Percentiles rank a stretch among this genome's conserved stretches.
These are phyloP conservation scores for Trichoderma arundinaceum DNA, from an alignment of 2,329 filamentous ascomycete species.

Conservation along the genomic window DNA sequence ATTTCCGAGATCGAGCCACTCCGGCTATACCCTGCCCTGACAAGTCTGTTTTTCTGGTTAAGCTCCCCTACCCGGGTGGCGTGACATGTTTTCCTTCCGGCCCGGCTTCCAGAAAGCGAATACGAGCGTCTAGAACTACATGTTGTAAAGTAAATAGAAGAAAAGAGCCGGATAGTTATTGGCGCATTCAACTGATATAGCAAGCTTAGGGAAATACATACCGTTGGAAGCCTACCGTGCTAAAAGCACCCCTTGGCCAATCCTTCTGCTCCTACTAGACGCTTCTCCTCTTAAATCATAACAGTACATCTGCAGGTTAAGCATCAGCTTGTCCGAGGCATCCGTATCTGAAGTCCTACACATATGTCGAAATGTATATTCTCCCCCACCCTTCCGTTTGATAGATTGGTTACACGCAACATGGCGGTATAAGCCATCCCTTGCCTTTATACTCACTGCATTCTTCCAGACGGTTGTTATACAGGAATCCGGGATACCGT, in stretches of 20 bases:
- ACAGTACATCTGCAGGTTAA: neutral
- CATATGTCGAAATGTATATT: too few relatives aligned
- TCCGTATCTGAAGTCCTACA: neutral
- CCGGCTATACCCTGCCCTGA: neutral
- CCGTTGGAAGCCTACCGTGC: too few relatives aligned
- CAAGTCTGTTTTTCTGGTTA: neutral
- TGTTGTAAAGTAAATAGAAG: neutral
- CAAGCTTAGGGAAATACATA: neutral
- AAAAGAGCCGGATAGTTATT: too few relatives aligned
- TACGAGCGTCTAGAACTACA: neutral
- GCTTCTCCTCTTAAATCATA: too few relatives aligned
- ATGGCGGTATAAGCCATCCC: neutral
- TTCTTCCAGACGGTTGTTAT: neutral
- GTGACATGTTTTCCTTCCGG: neutral
- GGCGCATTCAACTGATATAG: too few relatives aligned
- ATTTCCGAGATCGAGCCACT: constrained; percentile 18
- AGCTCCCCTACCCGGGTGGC: neutral
- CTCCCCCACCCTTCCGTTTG: too few relatives aligned
- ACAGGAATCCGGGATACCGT: neutral
- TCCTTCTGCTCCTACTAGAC: too few relatives aligned
- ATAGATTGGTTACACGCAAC: neutral
- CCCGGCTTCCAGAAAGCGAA: neutral
- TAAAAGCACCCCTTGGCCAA: too few relatives aligned
- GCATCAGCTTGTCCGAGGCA: neutral
- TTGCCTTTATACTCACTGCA: neutral